Evolutionary conservation across 805 yeast genomes (phyloP), one percentile per base, ranked within the genome.

Genomic region (Yamadazyma sp.): DNA sequence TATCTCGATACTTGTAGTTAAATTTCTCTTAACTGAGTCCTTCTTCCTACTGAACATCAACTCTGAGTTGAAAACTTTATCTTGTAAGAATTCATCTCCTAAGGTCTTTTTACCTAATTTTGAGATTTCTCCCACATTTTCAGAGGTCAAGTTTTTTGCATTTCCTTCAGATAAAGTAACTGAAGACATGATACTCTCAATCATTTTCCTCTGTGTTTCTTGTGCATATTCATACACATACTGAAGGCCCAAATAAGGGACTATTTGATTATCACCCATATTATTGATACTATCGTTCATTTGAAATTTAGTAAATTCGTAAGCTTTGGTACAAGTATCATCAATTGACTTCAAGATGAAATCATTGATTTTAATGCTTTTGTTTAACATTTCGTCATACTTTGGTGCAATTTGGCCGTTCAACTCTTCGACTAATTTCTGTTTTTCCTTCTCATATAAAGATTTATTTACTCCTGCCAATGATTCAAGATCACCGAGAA

Each of bases 31-130:
- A 22, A 80, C 58, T 4, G 71, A 56, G 49, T 93, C 96, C 25
- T 71, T 75, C 38, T 72, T 71, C 46, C 87, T 78, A 2, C 87
- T 76, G 50, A 88, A 91, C 98, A 93, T 93, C 25, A 83, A 72
- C 19, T 78, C 80, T 7, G 83, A 73, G 39, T 82, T 74, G 55
- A 86, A 86, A 7, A 70, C 70, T 34, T 79, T 75, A 34, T 79
- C 82, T 18, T 75, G 64, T 33, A 78, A 64, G 43, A 73, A 73
- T 33, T 75, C 73, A 19, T 77, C 82, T 6, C 86, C 86, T 28
- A 88, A 63, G n/a, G 76, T 73, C 3, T 62, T 62, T 31, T 72
- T 67, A 0, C 96, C 98, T 13, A 81, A 46, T 5, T 56, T 43
- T 36, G 78, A 77, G 39, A 93, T 79, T 21, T 73, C 68, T 6